phyloP scores from a whole-genome alignment of 208 protist species.

The Leishmania aethiopica region DNA sequence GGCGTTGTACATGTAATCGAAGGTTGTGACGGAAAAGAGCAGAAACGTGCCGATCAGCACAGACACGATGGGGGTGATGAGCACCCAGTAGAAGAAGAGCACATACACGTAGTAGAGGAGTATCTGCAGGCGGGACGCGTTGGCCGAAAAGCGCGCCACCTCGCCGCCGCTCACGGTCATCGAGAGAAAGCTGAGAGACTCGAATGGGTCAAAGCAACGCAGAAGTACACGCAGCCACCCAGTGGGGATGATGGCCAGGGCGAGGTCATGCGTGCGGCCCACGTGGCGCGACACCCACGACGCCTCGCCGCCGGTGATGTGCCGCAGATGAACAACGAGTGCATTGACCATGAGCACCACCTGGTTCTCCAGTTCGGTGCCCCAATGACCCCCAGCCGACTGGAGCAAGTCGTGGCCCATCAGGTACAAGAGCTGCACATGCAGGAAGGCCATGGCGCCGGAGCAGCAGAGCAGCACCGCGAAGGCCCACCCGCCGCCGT shows the following conservation, averaged over 20 bases:
- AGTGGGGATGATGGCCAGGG: constrained; percentile 30
- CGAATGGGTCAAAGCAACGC: constrained; percentile 57
- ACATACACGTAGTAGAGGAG: constrained; percentile 71
- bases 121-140: constrained; percentile 48
- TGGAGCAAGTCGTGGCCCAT: constrained; percentile 50
- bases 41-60: constrained; percentile 80
- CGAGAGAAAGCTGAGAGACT: constrained; percentile 67
- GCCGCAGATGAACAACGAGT: constrained; percentile 25
- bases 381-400: constrained; percentile 50
- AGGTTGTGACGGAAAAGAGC: constrained; percentile 64
- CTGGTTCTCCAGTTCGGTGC: constrained; percentile 65
- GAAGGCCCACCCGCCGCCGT: constrained; percentile 58
- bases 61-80: constrained; percentile 77
- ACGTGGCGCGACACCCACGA: constrained; percentile 13
- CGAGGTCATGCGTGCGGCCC: constrained; percentile 2
- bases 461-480: constrained; percentile 50
- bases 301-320: constrained; percentile 34
- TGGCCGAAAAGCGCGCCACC: constrained; percentile 45
- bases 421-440: constrained; percentile 57
- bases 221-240: constrained; percentile 34
- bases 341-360: constrained; percentile 17
- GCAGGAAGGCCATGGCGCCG: constrained; percentile 51
- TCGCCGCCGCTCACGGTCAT: constrained; percentile 43
- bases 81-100: constrained; percentile 80
- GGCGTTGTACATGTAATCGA: constrained; percentile 81